Evolutionary conservation across 2,329 filamentous ascomycete genomes (phyloP), one percentile per base, ranked within the genome.

Genomic region (Chaetomium globosum): DNA sequence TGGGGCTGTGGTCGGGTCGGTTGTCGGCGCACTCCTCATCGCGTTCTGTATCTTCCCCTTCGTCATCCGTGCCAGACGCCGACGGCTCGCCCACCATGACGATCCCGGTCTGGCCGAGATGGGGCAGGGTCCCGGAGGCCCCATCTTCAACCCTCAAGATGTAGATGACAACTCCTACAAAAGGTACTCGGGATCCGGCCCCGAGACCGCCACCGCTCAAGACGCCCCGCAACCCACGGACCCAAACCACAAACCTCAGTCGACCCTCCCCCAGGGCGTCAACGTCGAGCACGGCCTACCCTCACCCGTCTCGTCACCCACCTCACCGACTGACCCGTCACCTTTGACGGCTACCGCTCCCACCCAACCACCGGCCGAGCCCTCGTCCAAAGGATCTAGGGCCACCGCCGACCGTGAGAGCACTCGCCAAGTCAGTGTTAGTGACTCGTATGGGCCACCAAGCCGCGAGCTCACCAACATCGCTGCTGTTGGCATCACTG

Each of bases 1-100:
- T 48, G 76, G 76, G 55, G 73, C 72, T 63, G 73, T 74, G 64
- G 69, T 78, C 61, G 76, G 75, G n/a, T 71, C 70, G 33, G 71
- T 75, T 21, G 65, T 73, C 33, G 76, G 72, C 60, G 69, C 70
- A 59, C 61, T 71, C 21, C 57, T 77, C 60, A 68, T 77, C 43
- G 67, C 75, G 26, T 64, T 77, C 28, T 74, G 76, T 62, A 53
- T 71, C 48, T 67, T 76, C 13, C 76, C 75, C 16, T 74, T 77
- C 55, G 68, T 76, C 64, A 64, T 77, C 54, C 75, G 75, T 30
- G 71, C 70, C 26, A 63, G 72, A 55, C 73, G 74, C 13, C 68
- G 61, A 61, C 48, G 70, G 69, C 60, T 67, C 63, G 57, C 65
- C 67, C 59, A 65, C 54, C 62, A 74, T 69, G 71, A 67, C 60